Conservation (phyloP, 306 rosid species). For the Corylus heterophylla region DNA sequence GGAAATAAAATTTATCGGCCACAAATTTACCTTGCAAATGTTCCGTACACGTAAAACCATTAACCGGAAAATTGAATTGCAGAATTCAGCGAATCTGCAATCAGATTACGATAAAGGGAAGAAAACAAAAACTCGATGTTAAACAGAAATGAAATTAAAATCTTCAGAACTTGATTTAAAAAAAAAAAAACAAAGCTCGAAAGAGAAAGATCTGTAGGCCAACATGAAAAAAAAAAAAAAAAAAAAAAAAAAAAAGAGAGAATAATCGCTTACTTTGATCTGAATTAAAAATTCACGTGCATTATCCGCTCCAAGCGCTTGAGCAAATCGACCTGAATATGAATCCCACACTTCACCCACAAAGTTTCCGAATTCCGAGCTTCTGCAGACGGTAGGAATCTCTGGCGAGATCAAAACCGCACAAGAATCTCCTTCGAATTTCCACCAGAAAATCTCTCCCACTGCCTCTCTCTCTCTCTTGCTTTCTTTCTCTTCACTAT, state of each 20-base stretch:
- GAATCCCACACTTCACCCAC: not conserved
- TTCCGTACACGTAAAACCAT: not conserved
- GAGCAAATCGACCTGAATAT: conserved; percentile 23
- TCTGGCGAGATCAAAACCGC: not conserved
- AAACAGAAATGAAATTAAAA: not conserved
- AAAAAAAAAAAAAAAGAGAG: no score
- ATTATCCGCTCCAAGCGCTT: conserved; percentile 8
- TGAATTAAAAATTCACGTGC: conserved; percentile 8
- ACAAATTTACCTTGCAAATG: conserved; percentile 9
- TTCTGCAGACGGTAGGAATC: not conserved
- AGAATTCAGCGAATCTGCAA: conserved; percentile 42
- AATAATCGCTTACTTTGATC: not conserved
- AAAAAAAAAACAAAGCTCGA: not conserved
- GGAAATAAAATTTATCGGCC: not conserved
- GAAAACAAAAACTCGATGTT: not conserved
- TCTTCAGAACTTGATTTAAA: conserved; percentile 9
- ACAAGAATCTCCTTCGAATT: conserved; percentile 25
- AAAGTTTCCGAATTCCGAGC: conserved; percentile 27
- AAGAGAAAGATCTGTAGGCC: conserved; percentile 7
- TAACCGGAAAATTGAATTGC: conserved; percentile 2
- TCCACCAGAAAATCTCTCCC: conserved; percentile 19
- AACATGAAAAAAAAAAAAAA: not conserved
- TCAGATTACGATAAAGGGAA: conserved; percentile 11
- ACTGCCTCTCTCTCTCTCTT: conserved; percentile 10
- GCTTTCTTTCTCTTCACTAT: not conserved